Percentiles rank a stretch among this genome's conserved stretches.
These are phyloP conservation scores for Pseudoneurospora amorphoporcata DNA, from an alignment of 495 filamentous ascomycete genomes.

Conservation along the genomic window DNA sequence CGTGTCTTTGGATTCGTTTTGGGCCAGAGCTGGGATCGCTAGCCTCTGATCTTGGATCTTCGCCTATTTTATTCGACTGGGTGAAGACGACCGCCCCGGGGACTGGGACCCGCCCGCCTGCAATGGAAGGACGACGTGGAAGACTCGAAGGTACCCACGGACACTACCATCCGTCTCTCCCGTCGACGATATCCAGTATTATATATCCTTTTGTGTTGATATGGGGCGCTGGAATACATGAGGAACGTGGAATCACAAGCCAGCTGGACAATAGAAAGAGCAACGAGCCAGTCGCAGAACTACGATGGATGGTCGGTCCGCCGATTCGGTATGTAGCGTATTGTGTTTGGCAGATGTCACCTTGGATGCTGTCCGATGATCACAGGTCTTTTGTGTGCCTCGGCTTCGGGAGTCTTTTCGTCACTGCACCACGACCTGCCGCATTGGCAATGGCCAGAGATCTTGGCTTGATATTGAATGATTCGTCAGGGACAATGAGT, in stretches of 20 bases:
- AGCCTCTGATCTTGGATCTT: not conserved
- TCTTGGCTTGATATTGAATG: not conserved
- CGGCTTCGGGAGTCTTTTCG: not conserved
- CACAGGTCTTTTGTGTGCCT: not conserved
- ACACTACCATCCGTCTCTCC: not conserved
- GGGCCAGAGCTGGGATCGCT: not conserved
- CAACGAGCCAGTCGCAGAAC: not conserved
- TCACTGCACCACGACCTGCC: not conserved
- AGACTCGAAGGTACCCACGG: not conserved
- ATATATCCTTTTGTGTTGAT: not conserved
- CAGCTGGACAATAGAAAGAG: not conserved
- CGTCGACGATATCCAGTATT: not conserved
- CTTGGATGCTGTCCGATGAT: not conserved
- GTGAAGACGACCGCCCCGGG: not conserved
- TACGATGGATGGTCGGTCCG: not conserved
- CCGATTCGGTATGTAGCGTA: not conserved
- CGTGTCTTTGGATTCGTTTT: not conserved
- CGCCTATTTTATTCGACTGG: not conserved
- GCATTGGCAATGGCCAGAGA: not conserved
- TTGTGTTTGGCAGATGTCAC: not conserved
- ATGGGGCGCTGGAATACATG: not conserved
- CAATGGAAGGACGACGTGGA: not conserved
- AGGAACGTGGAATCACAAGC: not conserved
- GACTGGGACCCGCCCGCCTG: not conserved
- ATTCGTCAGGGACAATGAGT: not conserved